These are phyloP conservation scores for Posidonia australis DNA, from an alignment of 106 monocot genomes.

Conservation along the genomic window DNA sequence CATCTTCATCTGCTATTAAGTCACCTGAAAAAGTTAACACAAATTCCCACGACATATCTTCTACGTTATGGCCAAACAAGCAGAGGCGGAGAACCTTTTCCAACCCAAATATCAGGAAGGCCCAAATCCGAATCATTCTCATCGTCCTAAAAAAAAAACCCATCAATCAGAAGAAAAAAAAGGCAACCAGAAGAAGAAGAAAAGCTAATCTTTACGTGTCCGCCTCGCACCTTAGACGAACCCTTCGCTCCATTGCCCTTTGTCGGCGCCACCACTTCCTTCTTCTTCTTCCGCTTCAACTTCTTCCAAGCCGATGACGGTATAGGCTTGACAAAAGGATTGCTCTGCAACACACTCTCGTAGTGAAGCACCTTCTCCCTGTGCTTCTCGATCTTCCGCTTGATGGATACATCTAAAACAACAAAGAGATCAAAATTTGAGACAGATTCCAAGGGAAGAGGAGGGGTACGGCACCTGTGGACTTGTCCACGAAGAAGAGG, in stretches of 20 bases:
- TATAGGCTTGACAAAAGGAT: constrained; percentile 52
- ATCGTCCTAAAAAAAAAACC: constrained; percentile 25
- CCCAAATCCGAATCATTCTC: constrained; percentile 13
- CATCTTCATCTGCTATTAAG: constrained; percentile 32
- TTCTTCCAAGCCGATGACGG: constrained; percentile 54
- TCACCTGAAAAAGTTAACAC: constrained; percentile 4
- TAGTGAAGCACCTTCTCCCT: constrained; percentile 63
- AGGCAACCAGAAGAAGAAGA: too few species aligned
- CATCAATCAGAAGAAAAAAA: not conserved
- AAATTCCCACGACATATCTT: too few species aligned
- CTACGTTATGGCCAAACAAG: not conserved
- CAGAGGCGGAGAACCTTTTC: constrained; percentile 23
- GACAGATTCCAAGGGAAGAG: not conserved
- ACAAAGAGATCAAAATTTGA: not conserved
- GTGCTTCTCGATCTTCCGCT: constrained; percentile 66
- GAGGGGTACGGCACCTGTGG: constrained; percentile 14
- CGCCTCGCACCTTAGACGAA: constrained; percentile 29
- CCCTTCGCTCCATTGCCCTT: not conserved
- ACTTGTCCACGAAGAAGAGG: constrained; percentile 68
- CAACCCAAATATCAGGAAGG: constrained; percentile 56
- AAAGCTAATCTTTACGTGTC: not conserved
- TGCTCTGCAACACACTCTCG: constrained; percentile 53
- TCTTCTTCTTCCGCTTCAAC: constrained; percentile 35
- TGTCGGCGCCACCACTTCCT: not conserved
- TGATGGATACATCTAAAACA: constrained; percentile 39